Conservation (phyloP, 257 asterid genomes). For the Nicotiana undulata region DNA sequence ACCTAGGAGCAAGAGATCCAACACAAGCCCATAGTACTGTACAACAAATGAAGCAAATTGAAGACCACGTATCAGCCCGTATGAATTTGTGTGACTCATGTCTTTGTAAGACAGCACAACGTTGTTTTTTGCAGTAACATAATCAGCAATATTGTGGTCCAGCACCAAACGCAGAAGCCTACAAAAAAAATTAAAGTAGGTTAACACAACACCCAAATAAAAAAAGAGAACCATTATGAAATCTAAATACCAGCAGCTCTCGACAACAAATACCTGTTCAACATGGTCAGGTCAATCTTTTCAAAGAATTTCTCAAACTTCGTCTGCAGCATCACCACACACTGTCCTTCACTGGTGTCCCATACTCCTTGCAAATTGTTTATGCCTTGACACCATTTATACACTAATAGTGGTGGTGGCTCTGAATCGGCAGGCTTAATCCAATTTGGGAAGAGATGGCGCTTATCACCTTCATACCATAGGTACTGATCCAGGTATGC, state of each 20-base stretch:
- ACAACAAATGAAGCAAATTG: conserved; percentile 98
- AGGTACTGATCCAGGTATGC: conserved; percentile 95
- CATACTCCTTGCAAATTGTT: conserved; percentile 86
- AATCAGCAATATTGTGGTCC: conserved; percentile 97
- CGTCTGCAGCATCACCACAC: conserved; percentile 98
- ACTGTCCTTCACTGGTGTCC: conserved; percentile 99
- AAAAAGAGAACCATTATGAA: background rate
- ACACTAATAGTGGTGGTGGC: conserved; percentile 93
- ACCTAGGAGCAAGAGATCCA: conserved; percentile 94
- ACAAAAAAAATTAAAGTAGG: background rate
- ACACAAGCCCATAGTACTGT: conserved; percentile 92
- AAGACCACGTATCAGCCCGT: conserved; percentile 98
- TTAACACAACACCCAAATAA: background rate
- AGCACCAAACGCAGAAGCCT: conserved; percentile 94
- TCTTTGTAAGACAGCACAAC: conserved; percentile 96
- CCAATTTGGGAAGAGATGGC: conserved; percentile 97
- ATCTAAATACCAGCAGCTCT: background rate
- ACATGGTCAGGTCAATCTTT: conserved; percentile 95
- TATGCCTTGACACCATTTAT: conserved; percentile 99
- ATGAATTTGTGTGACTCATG: conserved; percentile 97
- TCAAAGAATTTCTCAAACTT: conserved; percentile 91
- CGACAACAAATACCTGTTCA: conserved; percentile 45
- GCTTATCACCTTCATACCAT: conserved; percentile 99
- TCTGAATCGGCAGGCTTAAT: conserved; percentile 99
- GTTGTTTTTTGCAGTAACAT: conserved; percentile 94